These are phyloP conservation scores for Penicillium desertorum DNA, from an alignment of 495 filamentous ascomycete species.

Conservation along the genomic window DNA sequence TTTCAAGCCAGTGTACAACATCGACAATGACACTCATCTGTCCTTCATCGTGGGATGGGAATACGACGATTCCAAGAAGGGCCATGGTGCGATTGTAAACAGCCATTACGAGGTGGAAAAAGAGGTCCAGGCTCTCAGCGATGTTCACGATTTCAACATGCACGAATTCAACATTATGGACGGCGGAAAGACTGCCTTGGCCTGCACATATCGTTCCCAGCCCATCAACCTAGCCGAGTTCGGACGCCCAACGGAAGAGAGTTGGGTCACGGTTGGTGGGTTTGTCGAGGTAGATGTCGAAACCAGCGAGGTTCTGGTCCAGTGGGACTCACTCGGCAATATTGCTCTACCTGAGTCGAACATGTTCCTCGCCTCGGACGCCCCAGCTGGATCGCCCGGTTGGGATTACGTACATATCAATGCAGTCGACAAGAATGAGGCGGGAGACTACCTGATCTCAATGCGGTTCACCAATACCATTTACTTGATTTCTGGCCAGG, in stretches of 20 bases:
- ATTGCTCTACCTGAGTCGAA: conserved; percentile 42
- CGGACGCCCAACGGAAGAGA: conserved; percentile 41
- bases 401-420: conserved; percentile 48
- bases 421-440: conserved; percentile 43
- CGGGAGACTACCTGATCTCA: conserved; percentile 59
- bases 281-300: conserved; percentile 50
- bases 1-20: conserved; percentile 41
- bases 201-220: conserved; percentile 50
- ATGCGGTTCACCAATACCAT: conserved; percentile 56
- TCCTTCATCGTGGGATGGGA: conserved; percentile 49
- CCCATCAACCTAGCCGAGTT: conserved; percentile 43
- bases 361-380: conserved; percentile 46
- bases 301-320: conserved; percentile 45
- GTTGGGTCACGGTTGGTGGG: conserved; percentile 41
- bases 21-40: conserved; percentile 39
- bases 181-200: conserved; percentile 43
- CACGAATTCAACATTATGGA: conserved; percentile 51
- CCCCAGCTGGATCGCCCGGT: conserved; percentile 22
- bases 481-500: conserved; percentile 56
- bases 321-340: conserved; percentile 49
- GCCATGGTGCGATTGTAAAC: conserved; percentile 37
- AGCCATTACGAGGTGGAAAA: conserved; percentile 38
- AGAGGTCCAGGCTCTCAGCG: conserved; percentile 39
- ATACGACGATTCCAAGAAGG: conserved; percentile 35
- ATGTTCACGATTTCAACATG: conserved; percentile 46